Percentiles rank a stretch among this genome's conserved stretches.
Conservation (phyloP, 2,329 filamentous ascomycete species). For the Chaetothyriales sp. region DNA sequence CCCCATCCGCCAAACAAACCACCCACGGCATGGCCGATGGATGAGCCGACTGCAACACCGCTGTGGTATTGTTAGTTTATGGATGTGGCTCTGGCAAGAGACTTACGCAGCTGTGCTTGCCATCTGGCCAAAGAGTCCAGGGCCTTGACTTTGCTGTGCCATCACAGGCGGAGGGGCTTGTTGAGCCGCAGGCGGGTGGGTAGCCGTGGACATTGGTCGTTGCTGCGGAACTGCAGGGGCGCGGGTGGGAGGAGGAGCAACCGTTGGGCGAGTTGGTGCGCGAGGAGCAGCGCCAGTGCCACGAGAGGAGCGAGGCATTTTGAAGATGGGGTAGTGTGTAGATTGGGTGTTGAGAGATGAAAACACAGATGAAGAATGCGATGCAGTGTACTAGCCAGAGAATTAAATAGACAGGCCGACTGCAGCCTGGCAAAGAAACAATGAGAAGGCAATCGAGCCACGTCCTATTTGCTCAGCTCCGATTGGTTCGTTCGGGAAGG, state of each 20-base stretch:
- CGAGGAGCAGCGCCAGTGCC: constrained; percentile 34
- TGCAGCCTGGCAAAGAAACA: not conserved
- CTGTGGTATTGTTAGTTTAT: constrained; percentile 32
- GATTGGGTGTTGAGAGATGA: not conserved
- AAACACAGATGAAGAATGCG: not conserved
- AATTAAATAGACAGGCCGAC: not conserved
- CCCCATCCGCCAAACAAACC: constrained; percentile 58
- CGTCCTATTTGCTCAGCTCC: not conserved
- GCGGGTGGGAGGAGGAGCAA: constrained; percentile 28
- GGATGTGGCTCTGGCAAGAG: not conserved
- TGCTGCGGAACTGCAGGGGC: constrained; percentile 23
- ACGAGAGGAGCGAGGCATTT: constrained; percentile 63
- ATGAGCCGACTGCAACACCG: constrained; percentile 90
- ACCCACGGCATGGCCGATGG: constrained; percentile 86
- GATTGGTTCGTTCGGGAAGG: not conserved
- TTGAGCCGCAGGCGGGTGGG: constrained; percentile 32
- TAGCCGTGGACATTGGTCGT: constrained; percentile 36
- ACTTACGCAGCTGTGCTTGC: constrained; percentile 93
- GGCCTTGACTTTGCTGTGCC: constrained; percentile 41
- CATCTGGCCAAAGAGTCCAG: constrained; percentile 91
- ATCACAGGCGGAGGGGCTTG: constrained; percentile 32
- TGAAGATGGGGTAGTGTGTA: constrained; percentile 19
- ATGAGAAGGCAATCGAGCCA: not conserved
- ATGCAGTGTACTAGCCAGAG: not conserved
- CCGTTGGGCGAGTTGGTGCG: constrained; percentile 50